phyloP scores from a whole-genome alignment of 2,329 filamentous ascomycete species.

The Diaporthe nobilis region DNA sequence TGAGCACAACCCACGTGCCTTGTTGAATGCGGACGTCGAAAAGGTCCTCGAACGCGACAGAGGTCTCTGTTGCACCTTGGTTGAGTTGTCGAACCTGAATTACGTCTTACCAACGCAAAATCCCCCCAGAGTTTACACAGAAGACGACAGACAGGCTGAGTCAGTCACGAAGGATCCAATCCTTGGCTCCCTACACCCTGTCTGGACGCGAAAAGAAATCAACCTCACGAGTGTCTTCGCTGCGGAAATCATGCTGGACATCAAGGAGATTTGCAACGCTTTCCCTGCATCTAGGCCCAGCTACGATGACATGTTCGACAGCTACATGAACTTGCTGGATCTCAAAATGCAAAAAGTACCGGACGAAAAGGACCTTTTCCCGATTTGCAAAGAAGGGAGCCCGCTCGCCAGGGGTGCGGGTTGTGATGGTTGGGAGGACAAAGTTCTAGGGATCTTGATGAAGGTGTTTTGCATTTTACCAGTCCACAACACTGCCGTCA shows the following conservation, averaged over 20 bases:
- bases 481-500: neutral
- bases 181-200: neutral
- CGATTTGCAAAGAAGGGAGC: neutral
- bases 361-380: neutral
- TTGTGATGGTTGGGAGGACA: neutral
- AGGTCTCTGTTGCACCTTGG: neutral
- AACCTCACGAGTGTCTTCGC: neutral
- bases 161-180: neutral
- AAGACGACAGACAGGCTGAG: neutral
- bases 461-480: neutral
- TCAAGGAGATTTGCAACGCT: neutral
- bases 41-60: neutral
- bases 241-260: slow-evolving; percentile 9
- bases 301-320: neutral
- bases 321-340: neutral
- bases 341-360: neutral
- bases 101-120: neutral
- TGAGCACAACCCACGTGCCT: neutral
- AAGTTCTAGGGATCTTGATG: neutral
- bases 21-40: neutral
- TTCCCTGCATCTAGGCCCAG: neutral
- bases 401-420: neutral
- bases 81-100: neutral
- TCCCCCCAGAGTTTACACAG: neutral
- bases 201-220: neutral